Evolutionary conservation across 2,329 filamentous ascomycete genomes (phyloP).

Genomic region (Fusarium lyarnte): DNA sequence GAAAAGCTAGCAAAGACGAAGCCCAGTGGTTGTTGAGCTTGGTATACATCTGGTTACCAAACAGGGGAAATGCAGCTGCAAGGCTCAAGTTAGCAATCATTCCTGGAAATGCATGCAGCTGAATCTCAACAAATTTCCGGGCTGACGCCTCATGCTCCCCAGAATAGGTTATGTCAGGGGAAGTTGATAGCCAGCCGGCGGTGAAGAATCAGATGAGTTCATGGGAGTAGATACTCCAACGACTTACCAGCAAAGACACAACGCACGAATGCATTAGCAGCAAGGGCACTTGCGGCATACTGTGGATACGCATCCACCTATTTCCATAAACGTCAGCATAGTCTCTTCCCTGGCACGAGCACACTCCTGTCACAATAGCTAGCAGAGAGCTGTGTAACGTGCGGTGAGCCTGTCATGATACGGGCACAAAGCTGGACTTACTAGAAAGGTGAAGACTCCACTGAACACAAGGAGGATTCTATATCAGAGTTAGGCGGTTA

Average conservation of each 20-base stretch:
- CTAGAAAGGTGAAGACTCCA: constrained; percentile 89
- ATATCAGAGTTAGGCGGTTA: constrained; percentile 43
- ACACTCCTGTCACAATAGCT: constrained; percentile 17
- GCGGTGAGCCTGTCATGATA: constrained; percentile 21
- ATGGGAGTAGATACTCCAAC: not conserved
- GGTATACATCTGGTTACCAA: constrained; percentile 78
- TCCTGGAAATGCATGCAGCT: not conserved
- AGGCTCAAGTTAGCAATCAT: not conserved
- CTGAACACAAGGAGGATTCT: constrained; percentile 82
- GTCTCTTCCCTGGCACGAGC: constrained; percentile 30
- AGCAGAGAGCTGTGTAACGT: constrained; percentile 12
- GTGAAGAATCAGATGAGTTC: constrained; percentile 5
- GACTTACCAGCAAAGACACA: constrained; percentile 75
- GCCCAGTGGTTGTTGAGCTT: constrained; percentile 77
- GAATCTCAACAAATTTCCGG: not conserved
- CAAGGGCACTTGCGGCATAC: constrained; percentile 80
- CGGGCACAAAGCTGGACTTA: constrained; percentile 54
- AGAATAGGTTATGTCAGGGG: not conserved
- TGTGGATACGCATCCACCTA: constrained; percentile 79
- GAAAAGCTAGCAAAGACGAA: constrained; percentile 67
- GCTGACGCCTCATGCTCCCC: not conserved
- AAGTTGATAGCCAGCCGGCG: not conserved
- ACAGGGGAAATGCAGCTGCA: constrained; percentile 77
- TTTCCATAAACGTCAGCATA: constrained; percentile 30
- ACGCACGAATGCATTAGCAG: constrained; percentile 83